Evolutionary conservation across 345 rosid genomes (phyloP), one percentile per base, ranked within the genome.

Genomic region (Populus nigra): DNA sequence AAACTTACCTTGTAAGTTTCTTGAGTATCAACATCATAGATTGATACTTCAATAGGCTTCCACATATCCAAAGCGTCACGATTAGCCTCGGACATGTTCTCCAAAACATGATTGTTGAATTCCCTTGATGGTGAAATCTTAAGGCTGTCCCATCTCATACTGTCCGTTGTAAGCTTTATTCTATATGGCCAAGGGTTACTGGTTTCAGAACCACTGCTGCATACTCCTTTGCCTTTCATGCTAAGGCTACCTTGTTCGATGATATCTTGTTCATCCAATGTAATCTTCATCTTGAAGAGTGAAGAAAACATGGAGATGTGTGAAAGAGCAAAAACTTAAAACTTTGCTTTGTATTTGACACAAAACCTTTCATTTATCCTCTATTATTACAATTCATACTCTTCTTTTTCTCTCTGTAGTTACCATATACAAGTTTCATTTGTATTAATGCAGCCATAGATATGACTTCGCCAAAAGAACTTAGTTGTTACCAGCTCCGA

Each of bases 101-200:
- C 47, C 47, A 82, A 41, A 61, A 79, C 72, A 25, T 74, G 74
- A 22, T 85, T 78, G 50, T 77, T 74, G 41, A 82, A 82, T 67
- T 77, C 80, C n/a, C 57, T 23, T 16, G 78, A 82, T 62, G 82
- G 80, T 4, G 75, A 38, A 31, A 82, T 68, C 83, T 85, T 82
- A 2, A 82, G 77, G 78, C 85, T 77, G 50, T 85, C 81, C 87
- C 85, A 84, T 5, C 85, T 83, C 65, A 84, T 72, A 18, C 71
- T 38, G 45, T 84, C 87, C 15, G 65, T 39, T 4, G 81, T 67
- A 69, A 84, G 85, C 65, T 70, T 74, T 10, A 84, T 6, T 73
- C 65, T 69, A 57, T 57, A 81, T 63, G 77, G 82, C 86, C 86
- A 84, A 38, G 57, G 68, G 39, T 59, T 33, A n/a, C 49, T 33